Evolutionary conservation across 352 stramenopile genomes (phyloP).

Genomic region (Pythium grandisporangium): DNA sequence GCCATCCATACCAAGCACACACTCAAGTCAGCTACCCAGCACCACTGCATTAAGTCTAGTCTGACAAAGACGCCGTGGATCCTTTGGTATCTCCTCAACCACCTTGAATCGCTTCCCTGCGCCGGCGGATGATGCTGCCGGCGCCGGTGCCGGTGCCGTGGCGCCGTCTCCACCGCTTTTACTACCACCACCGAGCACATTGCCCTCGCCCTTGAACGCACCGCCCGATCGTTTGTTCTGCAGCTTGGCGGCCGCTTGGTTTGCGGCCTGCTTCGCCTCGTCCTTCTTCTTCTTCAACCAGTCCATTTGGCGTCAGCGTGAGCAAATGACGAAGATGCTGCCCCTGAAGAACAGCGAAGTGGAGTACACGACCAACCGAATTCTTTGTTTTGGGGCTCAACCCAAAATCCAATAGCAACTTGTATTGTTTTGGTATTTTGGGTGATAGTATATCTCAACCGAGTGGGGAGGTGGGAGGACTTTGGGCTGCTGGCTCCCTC

Average conservation of each 20-base stretch:
- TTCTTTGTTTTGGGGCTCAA: no score
- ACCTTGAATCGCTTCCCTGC: slow-evolving; percentile 23
- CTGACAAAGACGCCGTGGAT: not conserved
- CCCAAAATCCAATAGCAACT: no score
- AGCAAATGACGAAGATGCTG: not conserved
- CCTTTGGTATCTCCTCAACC: no score
- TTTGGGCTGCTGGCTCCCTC: no score
- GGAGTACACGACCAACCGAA: no score
- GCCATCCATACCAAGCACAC: no score
- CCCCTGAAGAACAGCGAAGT: no score
- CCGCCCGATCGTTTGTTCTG: slow-evolving; percentile 63
- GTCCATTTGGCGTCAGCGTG: slow-evolving; percentile 39
- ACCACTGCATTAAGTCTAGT: not conserved
- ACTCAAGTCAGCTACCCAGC: no score
- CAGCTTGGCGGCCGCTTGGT: slow-evolving; percentile 41
- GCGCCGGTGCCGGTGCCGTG: slow-evolving; percentile 3
- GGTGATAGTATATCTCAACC: no score
- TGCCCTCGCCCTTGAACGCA: slow-evolving; percentile 54
- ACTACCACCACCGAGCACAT: slow-evolving; percentile 42
- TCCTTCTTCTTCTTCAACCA: slow-evolving; percentile 84
- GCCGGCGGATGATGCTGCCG: no score
- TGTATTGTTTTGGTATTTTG: no score
- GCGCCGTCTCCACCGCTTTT: slow-evolving; percentile 4
- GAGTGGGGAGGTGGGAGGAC: no score
- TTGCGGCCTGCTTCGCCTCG: slow-evolving; percentile 48